phyloP scores from a whole-genome alignment of 495 filamentous ascomycete species.

The Parmelia sp. region DNA sequence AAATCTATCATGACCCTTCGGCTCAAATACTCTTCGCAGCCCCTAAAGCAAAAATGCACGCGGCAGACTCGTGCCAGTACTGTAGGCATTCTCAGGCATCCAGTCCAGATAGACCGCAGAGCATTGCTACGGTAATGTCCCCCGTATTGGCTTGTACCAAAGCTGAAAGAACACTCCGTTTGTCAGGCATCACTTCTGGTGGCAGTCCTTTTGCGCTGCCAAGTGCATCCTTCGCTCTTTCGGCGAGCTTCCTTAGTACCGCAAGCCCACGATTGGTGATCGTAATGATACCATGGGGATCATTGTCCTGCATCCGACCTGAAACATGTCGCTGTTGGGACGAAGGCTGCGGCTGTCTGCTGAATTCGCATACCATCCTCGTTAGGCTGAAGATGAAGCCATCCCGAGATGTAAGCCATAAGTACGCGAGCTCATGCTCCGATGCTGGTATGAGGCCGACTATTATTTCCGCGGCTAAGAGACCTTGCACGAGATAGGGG shows the following conservation, averaged over 20 bases:
- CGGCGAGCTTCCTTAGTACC: constrained; percentile 60
- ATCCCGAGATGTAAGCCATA: constrained; percentile 80
- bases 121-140: constrained; percentile 47
- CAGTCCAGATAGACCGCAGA: constrained; percentile 64
- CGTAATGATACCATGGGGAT: constrained; percentile 43
- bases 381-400: constrained; percentile 78
- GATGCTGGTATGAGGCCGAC: constrained; percentile 64
- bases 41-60: not conserved
- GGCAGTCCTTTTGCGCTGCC: constrained; percentile 48
- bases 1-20: not conserved
- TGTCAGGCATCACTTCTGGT: constrained; percentile 57
- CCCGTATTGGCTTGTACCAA: constrained; percentile 57
- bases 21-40: not conserved
- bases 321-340: constrained; percentile 13
- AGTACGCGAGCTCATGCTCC: constrained; percentile 64
- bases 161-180: constrained; percentile 63
- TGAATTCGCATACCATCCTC: constrained; percentile 14
- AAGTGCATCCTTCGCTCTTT: constrained; percentile 62
- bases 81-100: constrained; percentile 39
- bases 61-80: constrained; percentile 16
- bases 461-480: constrained; percentile 86
- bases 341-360: constrained; percentile 4
- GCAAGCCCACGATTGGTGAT: constrained; percentile 66
- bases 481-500: constrained; percentile 80
- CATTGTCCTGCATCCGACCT: constrained; percentile 35